Base-by-base conservation (phyloP, 305 asterid genomes). In the Withania somnifera region DNA sequence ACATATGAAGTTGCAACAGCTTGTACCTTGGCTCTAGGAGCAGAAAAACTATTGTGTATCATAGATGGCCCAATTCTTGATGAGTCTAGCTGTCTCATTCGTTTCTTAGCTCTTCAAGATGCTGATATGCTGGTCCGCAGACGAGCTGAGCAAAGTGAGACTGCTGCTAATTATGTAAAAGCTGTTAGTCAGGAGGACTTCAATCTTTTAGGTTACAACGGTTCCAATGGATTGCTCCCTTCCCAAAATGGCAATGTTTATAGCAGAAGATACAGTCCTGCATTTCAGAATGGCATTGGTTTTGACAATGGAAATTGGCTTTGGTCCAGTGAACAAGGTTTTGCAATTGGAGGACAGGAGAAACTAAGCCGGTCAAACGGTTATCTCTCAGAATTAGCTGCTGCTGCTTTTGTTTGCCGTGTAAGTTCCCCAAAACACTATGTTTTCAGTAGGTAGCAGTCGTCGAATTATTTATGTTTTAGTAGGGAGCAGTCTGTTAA, bases 1-100 rank as follows among this genome's bases (percentile, higher is more conserved):
- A 91, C 99, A 68, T 96, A 94, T 86, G 99, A 96, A 92, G 99
- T 96, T 60, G 99, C 97, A 51, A 96, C 99, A 52, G 98, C 99
- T 79, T 94, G 97, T 77, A 97, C 98, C 34, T 81, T 94, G 90
- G 97, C 99, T 84, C 97, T 96, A 83, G 95, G 94, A 81, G 98
- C 98, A 0, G 98, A 96, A 87, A 96, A 96, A 87, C 95, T 96
- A 83, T 91, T 96, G 53, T 96, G 98, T 91, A 91, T 96, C 75
- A 94, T 96, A 66, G 98, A 96, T 83, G 99, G 99, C 45, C 99
- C 98, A 36, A 93, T 96, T 85, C 88, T 92, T 52, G 97, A 96
- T 78, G 98, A 92, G 54, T 26, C 71, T 61, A 97, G 97, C 24
- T 90, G 91, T 80, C 97, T 94, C 71, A 93, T 94, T 78, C 92